Evolutionary conservation across 2,329 filamentous ascomycete species (phyloP), one percentile per base, ranked within the genome.

Genomic region (Ceratocystis variospora): DNA sequence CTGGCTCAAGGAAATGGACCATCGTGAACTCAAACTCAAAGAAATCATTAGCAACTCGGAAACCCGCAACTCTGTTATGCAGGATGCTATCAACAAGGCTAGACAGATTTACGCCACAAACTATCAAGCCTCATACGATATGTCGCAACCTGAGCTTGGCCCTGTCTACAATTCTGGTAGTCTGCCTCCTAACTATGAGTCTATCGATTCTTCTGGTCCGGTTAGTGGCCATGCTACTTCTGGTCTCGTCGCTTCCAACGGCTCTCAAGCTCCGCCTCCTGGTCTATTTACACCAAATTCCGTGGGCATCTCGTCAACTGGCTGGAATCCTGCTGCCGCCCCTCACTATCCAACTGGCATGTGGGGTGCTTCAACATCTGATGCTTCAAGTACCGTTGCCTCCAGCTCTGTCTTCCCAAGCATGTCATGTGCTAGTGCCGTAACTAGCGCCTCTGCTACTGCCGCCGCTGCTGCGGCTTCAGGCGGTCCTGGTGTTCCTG

Each of bases 1-100:
- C 1, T 79, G 80, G 70, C 75, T 82, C 67, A 76, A 77, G 33
- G 79, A 83, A 44, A 76, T 78, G 3, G 71, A 72, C 10, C 76
- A 76, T 22, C 75, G 78, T 7, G 80, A 83, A 70, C 75, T 75
- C 62, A 78, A 79, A 44, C 73, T 78, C 22, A 68, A 70, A n/a
- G 75, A 77, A 1, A 74, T 76, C 63, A 74, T 79, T 50, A 73
- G 73, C n/a, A 72, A 73, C 2, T 69, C 76, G 2, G 75, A 76
- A 45, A 68, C 71, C 33, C 69, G 71, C 62, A 77, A 77, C 62
- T 70, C 73, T 8, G 72, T 73, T 17, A 78, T 78, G 70, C 76
- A 77, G 65, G 75, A 76, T 22, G 74, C 77, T 33, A 75, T 78
- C 28, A 70, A 74, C 62, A 71, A 72, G 2, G 72, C 77, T 6